A percentile compares a stretch with the other conserved stretches of the same genome.
Evolutionary conservation across 169 alveolate species (phyloP).

Genomic region (Cryptosporidium sp.): DNA sequence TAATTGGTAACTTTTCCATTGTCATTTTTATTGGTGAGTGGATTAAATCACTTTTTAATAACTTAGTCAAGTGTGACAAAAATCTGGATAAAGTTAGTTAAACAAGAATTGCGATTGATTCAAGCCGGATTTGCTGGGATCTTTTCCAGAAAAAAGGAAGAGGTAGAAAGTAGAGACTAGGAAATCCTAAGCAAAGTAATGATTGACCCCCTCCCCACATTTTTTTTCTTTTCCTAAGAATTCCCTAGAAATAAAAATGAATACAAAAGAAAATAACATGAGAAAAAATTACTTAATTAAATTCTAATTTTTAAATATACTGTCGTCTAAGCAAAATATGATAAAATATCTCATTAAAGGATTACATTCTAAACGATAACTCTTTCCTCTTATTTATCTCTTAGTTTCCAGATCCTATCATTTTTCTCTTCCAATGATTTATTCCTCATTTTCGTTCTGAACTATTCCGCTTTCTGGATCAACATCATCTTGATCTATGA

Average conservation of each 20-base stretch:
- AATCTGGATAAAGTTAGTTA: not conserved
- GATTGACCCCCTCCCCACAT: too few relatives aligned
- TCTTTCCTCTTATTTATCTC: not conserved
- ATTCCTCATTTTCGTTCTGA: constrained; percentile 37
- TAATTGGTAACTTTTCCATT: constrained; percentile 7
- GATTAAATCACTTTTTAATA: constrained; percentile 34
- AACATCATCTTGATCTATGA: constrained; percentile 27
- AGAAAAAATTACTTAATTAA: constrained; percentile 25
- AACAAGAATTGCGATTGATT: too few relatives aligned
- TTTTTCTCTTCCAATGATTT: not conserved
- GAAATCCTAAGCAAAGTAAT: too few relatives aligned
- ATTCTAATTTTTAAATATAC: constrained; percentile 41
- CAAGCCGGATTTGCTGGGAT: too few relatives aligned
- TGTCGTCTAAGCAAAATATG: not conserved
- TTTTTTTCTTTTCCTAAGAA: too few relatives aligned
- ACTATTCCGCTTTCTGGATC: constrained; percentile 53
- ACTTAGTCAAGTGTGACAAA: not conserved
- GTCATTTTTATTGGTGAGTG: constrained; percentile 44
- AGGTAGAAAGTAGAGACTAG: too few relatives aligned
- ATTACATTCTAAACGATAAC: not conserved
- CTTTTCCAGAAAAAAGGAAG: too few relatives aligned
- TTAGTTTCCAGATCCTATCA: not conserved
- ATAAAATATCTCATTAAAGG: constrained; percentile 1
- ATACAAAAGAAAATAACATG: not conserved
- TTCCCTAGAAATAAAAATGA: not conserved